Conservation (phyloP, 148 eudicot species). For the Dianthus caryophyllus region DNA sequence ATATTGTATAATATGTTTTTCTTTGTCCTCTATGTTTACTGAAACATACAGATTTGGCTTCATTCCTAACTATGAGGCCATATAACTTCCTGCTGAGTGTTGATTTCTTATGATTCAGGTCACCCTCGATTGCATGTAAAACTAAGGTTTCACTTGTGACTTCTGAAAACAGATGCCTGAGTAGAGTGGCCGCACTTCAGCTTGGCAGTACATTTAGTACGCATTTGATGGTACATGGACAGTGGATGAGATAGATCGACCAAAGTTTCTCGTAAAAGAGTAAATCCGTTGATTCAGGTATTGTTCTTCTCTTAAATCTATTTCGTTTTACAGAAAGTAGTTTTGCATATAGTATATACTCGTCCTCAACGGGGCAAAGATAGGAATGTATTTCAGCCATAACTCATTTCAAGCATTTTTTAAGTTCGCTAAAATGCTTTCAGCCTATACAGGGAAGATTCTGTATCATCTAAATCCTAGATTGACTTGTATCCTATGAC, state of each 20-base stretch:
- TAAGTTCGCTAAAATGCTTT: too few species aligned
- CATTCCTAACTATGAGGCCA: background rate
- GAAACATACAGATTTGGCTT: background rate
- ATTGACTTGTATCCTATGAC: too few species aligned
- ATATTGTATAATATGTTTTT: background rate
- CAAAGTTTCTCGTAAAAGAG: background rate
- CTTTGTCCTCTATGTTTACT: background rate
- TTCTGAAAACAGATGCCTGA: background rate
- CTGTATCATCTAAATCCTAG: too few species aligned
- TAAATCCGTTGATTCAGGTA: too few species aligned
- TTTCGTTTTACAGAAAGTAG: too few species aligned
- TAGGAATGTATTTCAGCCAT: too few species aligned
- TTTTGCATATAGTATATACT: too few species aligned
- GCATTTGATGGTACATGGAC: background rate
- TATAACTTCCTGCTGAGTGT: background rate
- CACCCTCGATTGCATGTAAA: background rate
- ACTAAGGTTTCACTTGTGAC: background rate
- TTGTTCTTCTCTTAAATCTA: too few species aligned
- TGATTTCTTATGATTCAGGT: background rate
- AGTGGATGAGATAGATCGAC: background rate
- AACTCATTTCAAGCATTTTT: too few species aligned
- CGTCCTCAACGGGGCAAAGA: too few species aligned
- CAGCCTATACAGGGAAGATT: too few species aligned
- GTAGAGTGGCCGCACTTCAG: background rate
- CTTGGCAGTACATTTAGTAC: background rate